Percentiles rank a stretch among this genome's conserved stretches.
Evolutionary conservation across 2,329 filamentous ascomycete species (phyloP).

Genomic region (Colletotrichum sp.): DNA sequence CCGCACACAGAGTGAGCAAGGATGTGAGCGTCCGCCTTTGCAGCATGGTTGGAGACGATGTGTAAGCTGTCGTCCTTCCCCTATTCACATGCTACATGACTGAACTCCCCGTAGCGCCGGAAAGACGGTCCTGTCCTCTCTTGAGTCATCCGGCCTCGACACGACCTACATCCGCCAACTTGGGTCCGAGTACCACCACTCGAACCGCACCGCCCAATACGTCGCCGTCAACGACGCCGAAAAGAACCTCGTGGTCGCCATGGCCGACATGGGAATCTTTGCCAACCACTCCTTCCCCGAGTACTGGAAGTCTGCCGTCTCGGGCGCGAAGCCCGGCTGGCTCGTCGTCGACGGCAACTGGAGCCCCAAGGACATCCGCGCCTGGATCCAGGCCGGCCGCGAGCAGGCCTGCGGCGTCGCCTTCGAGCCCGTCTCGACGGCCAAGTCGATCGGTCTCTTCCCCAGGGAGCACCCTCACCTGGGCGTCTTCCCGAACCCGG

Average conservation of each 20-base stretch:
- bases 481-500: slow-evolving; percentile 62
- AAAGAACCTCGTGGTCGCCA: slow-evolving; percentile 86
- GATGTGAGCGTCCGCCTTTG: slow-evolving; percentile 71
- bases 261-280: slow-evolving; percentile 94
- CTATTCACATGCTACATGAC: background rate
- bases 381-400: slow-evolving; percentile 70
- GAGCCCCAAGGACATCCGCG: slow-evolving; percentile 67
- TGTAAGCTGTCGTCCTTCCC: slow-evolving; percentile 47
- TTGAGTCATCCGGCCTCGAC: slow-evolving; percentile 69
- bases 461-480: slow-evolving; percentile 44
- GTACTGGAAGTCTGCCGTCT: slow-evolving; percentile 66
- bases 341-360: slow-evolving; percentile 90
- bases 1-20: slow-evolving; percentile 73
- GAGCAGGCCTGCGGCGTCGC: slow-evolving; percentile 65
- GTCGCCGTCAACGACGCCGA: slow-evolving; percentile 85
- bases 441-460: slow-evolving; percentile 78
- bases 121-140: slow-evolving; percentile 69
- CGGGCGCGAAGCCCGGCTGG: slow-evolving; percentile 69
- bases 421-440: slow-evolving; percentile 88
- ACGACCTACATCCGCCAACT: slow-evolving; percentile 67
- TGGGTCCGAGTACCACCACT: slow-evolving; percentile 49
- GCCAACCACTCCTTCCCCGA: slow-evolving; percentile 57
- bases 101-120: slow-evolving; percentile 63
- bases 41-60: slow-evolving; percentile 82
- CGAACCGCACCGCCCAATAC: slow-evolving; percentile 84